These are phyloP conservation scores for Penicillium riverlandense DNA, from an alignment of 495 filamentous ascomycete genomes.

Conservation along the genomic window DNA sequence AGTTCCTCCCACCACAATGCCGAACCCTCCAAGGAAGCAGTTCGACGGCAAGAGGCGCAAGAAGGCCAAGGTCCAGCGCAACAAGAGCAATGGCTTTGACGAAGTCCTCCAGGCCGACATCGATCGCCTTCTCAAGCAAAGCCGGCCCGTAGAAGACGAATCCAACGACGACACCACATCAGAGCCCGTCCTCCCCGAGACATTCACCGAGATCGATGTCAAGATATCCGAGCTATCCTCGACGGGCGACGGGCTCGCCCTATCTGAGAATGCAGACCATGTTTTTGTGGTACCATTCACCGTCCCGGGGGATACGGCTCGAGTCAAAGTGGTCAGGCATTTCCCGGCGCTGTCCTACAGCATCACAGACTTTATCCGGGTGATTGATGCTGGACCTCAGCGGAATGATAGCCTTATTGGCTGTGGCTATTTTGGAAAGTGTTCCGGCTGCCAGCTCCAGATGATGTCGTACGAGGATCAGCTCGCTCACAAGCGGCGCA, in stretches of 20 bases:
- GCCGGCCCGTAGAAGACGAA: conserved; percentile 26
- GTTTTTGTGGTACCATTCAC: conserved; percentile 88
- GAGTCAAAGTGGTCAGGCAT: conserved; percentile 71
- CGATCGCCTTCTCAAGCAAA: conserved; percentile 50
- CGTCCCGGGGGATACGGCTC: conserved; percentile 74
- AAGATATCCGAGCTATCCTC: conserved; percentile 71
- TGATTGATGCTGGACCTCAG: conserved; percentile 62
- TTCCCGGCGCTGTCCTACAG: conserved; percentile 53
- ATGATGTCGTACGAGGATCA: conserved; percentile 90
- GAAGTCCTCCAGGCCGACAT: conserved; percentile 72
- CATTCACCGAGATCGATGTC: conserved; percentile 71
- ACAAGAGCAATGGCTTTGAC: conserved; percentile 43
- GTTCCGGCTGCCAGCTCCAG: conserved; percentile 93
- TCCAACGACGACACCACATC: conserved; percentile 10
- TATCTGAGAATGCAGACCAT: conserved; percentile 54
- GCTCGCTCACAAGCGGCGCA: conserved; percentile 70
- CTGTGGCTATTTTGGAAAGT: conserved; percentile 81
- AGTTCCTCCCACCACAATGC: conserved; percentile 21
- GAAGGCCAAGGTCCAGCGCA: conserved; percentile 41
- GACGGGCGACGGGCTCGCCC: conserved; percentile 81
- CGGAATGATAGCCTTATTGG: conserved; percentile 69
- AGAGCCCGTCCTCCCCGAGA: conserved; percentile 48
- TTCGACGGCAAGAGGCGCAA: conserved; percentile 42
- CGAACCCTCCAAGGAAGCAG: conserved; percentile 20
- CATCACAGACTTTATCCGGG: conserved; percentile 71